Evolutionary conservation across 805 yeast genomes (phyloP), one percentile per base, ranked within the genome.

Genomic region (Metschnikowia lunata): DNA sequence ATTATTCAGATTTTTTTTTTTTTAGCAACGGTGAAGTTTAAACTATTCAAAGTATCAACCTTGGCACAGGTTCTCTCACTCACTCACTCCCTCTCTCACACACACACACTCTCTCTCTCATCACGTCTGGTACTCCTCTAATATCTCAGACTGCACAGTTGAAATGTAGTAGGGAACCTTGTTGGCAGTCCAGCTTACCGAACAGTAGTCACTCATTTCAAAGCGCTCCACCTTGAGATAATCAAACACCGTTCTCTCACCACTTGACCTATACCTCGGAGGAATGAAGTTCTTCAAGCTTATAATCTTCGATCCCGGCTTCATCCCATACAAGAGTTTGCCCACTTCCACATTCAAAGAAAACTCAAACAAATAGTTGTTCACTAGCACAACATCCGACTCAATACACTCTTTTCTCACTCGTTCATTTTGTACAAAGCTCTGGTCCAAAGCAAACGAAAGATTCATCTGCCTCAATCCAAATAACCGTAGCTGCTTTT

Each of bases 121-220:
- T n/a, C n/a, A n/a, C n/a, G n/a, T 5, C 23, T 34, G 52, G 43
- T 66, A 70, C 42, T 70, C 72, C 4, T 63, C 59, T 35, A 63
- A 53, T 4, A 76, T 62, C 6, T 57, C 56, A 2, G 64, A 65
- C 52, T 74, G 69, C 5, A 87, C 86, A 8, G 88, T 82, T 12
- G 93, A 79, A 7, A 90, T 78, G 61, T 78, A 90, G 62, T 86
- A 89, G 8, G 79, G 80, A 1, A 86, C 87, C 43, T 88, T 88
- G 38, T 85, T 88, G 6, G 83, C 81, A 0, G 96, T 88, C 97
- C 97, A 89, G 37, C 95, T 85, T 8, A 90, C 97, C 35, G 89
- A 79, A 43, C 82, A 79, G 42, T 78, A 76, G 13, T 78, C 82
- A 51, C 88, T 83, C 57, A 76, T 75, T 49, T 70, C 79, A 42